Evolutionary conservation across 2,329 filamentous ascomycete genomes (phyloP).

Genomic region (Lachnellula hyalina): DNA sequence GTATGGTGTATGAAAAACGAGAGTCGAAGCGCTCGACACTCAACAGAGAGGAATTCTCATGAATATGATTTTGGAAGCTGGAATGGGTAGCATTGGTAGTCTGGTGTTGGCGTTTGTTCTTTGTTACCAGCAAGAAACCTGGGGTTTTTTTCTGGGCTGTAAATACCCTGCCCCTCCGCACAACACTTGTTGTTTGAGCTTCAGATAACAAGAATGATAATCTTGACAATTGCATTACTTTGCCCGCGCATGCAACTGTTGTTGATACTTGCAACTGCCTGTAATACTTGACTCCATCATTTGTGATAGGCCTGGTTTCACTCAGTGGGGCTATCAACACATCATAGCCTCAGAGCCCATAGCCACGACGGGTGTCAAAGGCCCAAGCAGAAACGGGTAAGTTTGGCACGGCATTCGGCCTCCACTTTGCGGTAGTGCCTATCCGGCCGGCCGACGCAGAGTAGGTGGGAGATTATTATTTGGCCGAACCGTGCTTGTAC

Average conservation of each 20-base stretch:
- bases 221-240: background rate
- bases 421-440: background rate
- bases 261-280: background rate
- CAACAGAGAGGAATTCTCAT: constrained; percentile 22
- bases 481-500: no score
- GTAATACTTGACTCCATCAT: background rate
- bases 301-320: background rate
- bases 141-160: constrained; percentile 12
- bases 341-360: background rate
- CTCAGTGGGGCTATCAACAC: background rate
- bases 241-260: no score
- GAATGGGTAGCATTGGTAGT: constrained; percentile 19
- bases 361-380: background rate
- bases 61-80: constrained; percentile 15
- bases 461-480: background rate
- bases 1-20: constrained; percentile 17
- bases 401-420: background rate
- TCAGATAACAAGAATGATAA: background rate
- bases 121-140: constrained; percentile 3
- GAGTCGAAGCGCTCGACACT: constrained; percentile 33
- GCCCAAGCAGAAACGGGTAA: background rate
- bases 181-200: constrained; percentile 7
- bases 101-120: constrained; percentile 19
- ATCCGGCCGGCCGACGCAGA: background rate
- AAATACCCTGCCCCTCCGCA: constrained; percentile 21